phyloP scores from a whole-genome alignment of 2,329 filamentous ascomycete genomes.

The Aspergillus pseudotamarii region DNA sequence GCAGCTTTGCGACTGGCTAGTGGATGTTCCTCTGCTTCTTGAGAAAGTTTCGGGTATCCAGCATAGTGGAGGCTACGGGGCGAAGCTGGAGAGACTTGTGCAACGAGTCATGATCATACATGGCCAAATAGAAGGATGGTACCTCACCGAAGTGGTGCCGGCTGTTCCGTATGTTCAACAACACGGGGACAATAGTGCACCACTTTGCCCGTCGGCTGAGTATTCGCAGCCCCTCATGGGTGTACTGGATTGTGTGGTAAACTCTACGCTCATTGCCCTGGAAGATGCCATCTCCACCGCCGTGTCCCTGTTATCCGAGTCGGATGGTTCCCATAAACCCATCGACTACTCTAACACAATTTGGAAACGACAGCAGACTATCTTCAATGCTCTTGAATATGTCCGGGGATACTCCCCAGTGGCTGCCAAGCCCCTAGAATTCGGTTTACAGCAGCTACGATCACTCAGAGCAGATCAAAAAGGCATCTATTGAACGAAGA shows the following conservation, averaged over 20 bases:
- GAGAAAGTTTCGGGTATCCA: background rate
- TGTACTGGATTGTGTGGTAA: background rate
- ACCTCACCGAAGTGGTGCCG: background rate
- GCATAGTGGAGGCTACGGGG: background rate
- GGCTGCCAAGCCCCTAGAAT: background rate
- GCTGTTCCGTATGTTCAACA: background rate
- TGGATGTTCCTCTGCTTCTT: background rate
- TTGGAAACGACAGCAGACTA: background rate
- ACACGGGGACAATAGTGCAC: background rate
- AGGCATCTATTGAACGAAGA: background rate
- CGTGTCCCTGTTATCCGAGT: background rate
- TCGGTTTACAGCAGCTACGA: background rate
- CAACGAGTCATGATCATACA: background rate
- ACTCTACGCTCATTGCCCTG: background rate
- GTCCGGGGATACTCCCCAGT: background rate
- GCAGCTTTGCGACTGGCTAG: background rate
- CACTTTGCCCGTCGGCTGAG: background rate
- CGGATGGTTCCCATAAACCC: too few relatives aligned
- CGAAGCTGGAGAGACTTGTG: background rate
- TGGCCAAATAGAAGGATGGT: background rate
- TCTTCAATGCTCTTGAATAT: background rate
- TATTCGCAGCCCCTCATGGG: background rate
- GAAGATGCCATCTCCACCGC: background rate
- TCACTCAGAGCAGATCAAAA: too few relatives aligned
- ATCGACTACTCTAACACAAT: background rate